phyloP scores from a whole-genome alignment of 2,329 filamentous ascomycete genomes.

The Arachnopeziza araneosa region DNA sequence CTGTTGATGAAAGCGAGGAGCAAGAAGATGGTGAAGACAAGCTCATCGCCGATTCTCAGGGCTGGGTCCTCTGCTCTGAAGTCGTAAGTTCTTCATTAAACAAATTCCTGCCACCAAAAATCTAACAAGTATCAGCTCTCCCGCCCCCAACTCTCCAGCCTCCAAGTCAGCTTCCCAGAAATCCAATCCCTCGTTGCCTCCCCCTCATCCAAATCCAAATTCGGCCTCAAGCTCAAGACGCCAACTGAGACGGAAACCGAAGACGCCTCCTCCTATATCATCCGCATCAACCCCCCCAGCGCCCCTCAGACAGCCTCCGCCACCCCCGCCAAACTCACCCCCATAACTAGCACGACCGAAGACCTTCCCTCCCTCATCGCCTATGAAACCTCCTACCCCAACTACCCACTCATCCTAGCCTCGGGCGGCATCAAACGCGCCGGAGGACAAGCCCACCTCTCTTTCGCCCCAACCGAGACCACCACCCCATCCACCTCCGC shows the following conservation, averaged over 20 bases:
- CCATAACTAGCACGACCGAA: conserved; percentile 30
- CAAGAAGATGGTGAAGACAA: conserved; percentile 35
- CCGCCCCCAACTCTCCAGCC: not conserved
- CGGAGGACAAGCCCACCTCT: conserved; percentile 33
- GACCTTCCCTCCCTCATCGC: conserved; percentile 39
- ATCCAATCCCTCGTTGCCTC: conserved; percentile 33
- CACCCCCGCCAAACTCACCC: conserved; percentile 25
- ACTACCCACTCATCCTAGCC: conserved; percentile 39
- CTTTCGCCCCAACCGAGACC: conserved; percentile 30
- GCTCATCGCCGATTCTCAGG: conserved; percentile 35
- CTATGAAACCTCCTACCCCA: conserved; percentile 41
- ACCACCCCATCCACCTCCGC: conserved; percentile 29
- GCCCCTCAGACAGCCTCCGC: conserved; percentile 14
- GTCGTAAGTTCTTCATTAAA: conserved; percentile 31
- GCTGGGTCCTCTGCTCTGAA: conserved; percentile 37
- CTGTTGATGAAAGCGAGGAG: conserved; percentile 32
- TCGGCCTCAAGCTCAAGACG: conserved; percentile 31
- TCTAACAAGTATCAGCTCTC: not conserved
- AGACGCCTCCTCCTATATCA: conserved; percentile 31
- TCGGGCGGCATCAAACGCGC: conserved; percentile 37
- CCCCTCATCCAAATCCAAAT: conserved; percentile 33
- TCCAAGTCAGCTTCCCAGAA: conserved; percentile 34
- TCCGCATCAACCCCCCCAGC: conserved; percentile 29
- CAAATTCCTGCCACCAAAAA: not conserved
- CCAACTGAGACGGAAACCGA: conserved; percentile 28